Evolutionary conservation across 2,329 filamentous ascomycete genomes (phyloP), one percentile per base, ranked within the genome.

Genomic region (Alternaria gansuensis): DNA sequence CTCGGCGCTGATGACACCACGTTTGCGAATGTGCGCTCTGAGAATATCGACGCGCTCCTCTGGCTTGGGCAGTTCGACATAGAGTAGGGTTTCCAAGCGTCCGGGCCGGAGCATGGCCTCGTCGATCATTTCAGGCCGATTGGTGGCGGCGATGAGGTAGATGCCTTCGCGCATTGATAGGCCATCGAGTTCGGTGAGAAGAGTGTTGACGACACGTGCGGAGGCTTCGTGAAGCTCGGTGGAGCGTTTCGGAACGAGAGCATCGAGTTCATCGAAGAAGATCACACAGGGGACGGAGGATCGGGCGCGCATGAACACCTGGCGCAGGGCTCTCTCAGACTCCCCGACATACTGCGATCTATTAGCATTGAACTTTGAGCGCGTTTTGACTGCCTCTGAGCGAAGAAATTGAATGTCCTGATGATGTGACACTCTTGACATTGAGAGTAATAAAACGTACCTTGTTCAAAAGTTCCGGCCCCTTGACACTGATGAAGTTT

Each of bases 401-500:
- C 17, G 17, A 17, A 17, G 17, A 17, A 17, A 17, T 17, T 17
- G 17, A 2, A 17, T 17, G 17, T 17, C 17, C 17, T 17, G 17
- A 17, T 17, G 17, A 17, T 17, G 17, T 2, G 17, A 17, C 17
- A 17, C 17, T 17, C 17, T 2, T 17, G 17, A 17, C 17, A 17
- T 17, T 17, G 17, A 17, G 14, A 23, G n/a, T 31, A 14, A 31
- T 9, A 31, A 1, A 21, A 48, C 67, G 36, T 71, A 77, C 77
- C 74, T 98, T 99, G 82, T 98, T 98, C 44, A 99, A 85, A 9
- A 99, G 83, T 76, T 99, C 95, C 0, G 95, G 95, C 0, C 95
- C 95, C 78, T 97, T 97, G 79, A 99, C 92, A 51, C 92, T 93
- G 78, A 99, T 99, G 82, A 99, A 99, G 78, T 97, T 98, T 46